phyloP scores from a whole-genome alignment of 2,329 filamentous ascomycete species.

The Cladosporium velox region DNA sequence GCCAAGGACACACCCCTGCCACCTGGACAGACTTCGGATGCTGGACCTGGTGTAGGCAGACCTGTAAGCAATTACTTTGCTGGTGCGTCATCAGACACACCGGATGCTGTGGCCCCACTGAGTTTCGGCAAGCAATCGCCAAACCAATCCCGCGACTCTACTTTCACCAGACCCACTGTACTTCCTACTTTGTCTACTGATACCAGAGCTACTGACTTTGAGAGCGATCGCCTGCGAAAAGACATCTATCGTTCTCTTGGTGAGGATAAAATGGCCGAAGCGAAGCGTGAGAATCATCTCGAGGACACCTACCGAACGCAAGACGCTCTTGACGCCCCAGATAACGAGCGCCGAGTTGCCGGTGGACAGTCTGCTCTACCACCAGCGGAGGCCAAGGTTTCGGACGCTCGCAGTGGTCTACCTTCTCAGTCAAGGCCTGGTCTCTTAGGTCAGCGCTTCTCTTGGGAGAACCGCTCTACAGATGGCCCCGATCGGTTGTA shows the following conservation, averaged over 20 bases:
- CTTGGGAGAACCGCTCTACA: slow-evolving; percentile 38
- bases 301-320: slow-evolving; percentile 31
- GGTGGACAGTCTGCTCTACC: slow-evolving; percentile 34
- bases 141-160: neutral
- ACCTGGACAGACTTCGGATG: slow-evolving; percentile 22
- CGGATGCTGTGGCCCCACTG: slow-evolving; percentile 13
- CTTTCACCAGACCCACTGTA: neutral
- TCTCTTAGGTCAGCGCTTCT: slow-evolving; percentile 40
- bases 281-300: slow-evolving; percentile 24
- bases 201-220: slow-evolving; percentile 56
- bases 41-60: slow-evolving; percentile 27
- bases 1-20: slow-evolving; percentile 46
- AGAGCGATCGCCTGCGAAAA: slow-evolving; percentile 70
- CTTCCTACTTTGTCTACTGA: slow-evolving; percentile 26
- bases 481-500: slow-evolving; percentile 1
- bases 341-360: slow-evolving; percentile 28
- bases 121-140: slow-evolving; percentile 17
- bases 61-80: slow-evolving; percentile 27
- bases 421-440: slow-evolving; percentile 22
- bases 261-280: slow-evolving; percentile 40
- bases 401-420: slow-evolving; percentile 22
- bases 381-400: slow-evolving; percentile 22
- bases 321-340: slow-evolving; percentile 34
- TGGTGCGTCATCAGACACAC: slow-evolving; percentile 16
- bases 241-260: slow-evolving; percentile 74